Evolutionary conservation across 768 basidiomycete species (phyloP), one percentile per base, ranked within the genome.

Genomic region (Epithele typhae): DNA sequence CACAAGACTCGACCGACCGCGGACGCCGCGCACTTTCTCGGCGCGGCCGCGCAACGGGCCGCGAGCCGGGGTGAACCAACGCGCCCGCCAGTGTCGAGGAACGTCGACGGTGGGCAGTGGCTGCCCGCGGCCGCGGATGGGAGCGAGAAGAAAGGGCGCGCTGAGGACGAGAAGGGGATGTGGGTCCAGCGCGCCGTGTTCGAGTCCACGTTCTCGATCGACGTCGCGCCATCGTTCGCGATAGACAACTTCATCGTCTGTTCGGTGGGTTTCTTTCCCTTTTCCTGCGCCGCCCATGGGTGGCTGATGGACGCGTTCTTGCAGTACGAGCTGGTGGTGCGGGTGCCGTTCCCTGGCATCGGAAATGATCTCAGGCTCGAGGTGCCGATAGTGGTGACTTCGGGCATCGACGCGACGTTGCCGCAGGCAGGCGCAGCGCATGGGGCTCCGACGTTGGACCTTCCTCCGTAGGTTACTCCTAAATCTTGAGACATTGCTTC

Each of bases 151-250:
- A 10, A 18, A 35, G 43, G 12, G 37, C 33, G 25, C 12, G 30
- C 18, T 4, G 43, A 41, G 4, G 36, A 37, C 12, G 34, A 25
- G 32, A 45, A 39, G n/a, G 56, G 56, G 4, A 3, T 9, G 27
- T 55, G 56, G 56, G 49, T 47, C 19, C 56, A 58, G 45, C 27
- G 39, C 7, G 44, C 34, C 9, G 24, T 43, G 6, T 49, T 58
- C 25, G n/a, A 41, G 15, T 50, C 48, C 23, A 30, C 27, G 15
- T 40, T 58, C 32, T 19, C 11, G n/a, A 40, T 55, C 18, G 33
- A 45, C 17, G 49, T 45, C 23, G 40, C 51, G 22, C 53, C 53
- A 9, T 38, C 56, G 15, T 52, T 58, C 36, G 11, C 21, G 30
- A n/a, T 27, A 1, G 27, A 30, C 1, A 52, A 19, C 9, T n/a